Conservation (phyloP, 2,329 filamentous ascomycete species). For the Apiospora malaysiana region DNA sequence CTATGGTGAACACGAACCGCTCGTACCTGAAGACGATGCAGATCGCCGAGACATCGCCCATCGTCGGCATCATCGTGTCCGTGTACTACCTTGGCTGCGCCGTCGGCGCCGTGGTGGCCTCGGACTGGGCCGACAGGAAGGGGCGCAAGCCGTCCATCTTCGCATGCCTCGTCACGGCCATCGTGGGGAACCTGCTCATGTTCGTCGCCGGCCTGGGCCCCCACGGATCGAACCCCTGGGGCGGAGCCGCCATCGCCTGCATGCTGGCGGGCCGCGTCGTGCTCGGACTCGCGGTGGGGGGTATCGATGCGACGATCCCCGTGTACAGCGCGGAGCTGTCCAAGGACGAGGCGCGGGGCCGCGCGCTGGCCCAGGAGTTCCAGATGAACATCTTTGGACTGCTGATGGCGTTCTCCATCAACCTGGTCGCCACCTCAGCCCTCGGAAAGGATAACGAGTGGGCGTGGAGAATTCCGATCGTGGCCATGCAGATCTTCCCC, state of each 20-base stretch:
- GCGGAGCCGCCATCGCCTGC: conserved; percentile 53
- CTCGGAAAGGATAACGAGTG: conserved; percentile 63
- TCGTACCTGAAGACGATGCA: conserved; percentile 63
- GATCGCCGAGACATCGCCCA: conserved; percentile 52
- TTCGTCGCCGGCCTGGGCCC: conserved; percentile 60
- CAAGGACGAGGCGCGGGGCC: conserved; percentile 61
- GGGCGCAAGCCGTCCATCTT: conserved; percentile 63
- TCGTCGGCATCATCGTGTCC: conserved; percentile 65
- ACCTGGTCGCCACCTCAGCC: conserved; percentile 56
- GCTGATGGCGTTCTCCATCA: conserved; percentile 65
- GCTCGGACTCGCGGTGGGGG: conserved; percentile 58
- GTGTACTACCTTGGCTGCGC: conserved; percentile 69
- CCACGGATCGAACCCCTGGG: conserved; percentile 45
- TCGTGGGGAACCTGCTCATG: conserved; percentile 65
- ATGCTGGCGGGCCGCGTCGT: conserved; percentile 39
- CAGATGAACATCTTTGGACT: conserved; percentile 69
- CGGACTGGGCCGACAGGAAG: conserved; percentile 57
- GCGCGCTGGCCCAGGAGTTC: conserved; percentile 66
- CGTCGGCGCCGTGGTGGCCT: conserved; percentile 61
- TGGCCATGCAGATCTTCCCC: conserved; percentile 66
- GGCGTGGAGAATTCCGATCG: conserved; percentile 67
- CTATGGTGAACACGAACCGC: conserved; percentile 42
- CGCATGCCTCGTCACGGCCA: conserved; percentile 57
- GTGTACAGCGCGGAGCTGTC: conserved; percentile 64
- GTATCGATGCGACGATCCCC: conserved; percentile 65